Conservation (phyloP, 2,329 filamentous ascomycete species). For the Diaporthe sp. region DNA sequence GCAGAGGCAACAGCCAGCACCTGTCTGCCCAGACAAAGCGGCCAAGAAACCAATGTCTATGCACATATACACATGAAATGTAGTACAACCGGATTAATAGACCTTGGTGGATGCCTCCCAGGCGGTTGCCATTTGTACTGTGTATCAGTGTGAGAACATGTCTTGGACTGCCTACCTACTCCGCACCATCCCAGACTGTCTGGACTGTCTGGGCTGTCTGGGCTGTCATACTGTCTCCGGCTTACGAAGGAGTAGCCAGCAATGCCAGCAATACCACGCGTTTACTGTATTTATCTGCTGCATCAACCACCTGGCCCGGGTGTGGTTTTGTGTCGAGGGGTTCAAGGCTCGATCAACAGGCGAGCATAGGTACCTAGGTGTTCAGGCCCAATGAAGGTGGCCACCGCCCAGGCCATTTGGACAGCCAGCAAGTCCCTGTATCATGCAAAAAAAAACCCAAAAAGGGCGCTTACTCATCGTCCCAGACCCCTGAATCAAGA, state of each 20-base stretch:
- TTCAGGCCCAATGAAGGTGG: neutral
- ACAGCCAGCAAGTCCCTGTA: neutral
- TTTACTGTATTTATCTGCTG: too few species aligned
- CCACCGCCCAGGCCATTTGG: neutral
- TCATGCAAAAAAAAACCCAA: neutral
- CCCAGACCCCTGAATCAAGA: too few species aligned
- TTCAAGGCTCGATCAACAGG: neutral
- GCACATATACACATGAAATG: too few species aligned
- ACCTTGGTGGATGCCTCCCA: neutral
- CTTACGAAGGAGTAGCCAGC: too few species aligned
- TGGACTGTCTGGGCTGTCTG: neutral
- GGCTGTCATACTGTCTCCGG: too few species aligned
- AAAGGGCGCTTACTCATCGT: too few species aligned
- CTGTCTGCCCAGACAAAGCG: too few species aligned
- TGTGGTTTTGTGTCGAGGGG: neutral
- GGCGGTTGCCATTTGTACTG: too few species aligned
- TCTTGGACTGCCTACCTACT: neutral
- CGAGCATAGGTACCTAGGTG: neutral
- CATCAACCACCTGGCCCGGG: neutral
- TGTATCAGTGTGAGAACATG: neutral
- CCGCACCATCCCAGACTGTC: neutral
- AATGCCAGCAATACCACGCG: too few species aligned
- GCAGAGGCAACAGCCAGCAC: too few species aligned
- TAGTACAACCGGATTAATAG: neutral
- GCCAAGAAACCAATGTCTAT: too few species aligned